Evolutionary conservation across 2,329 filamentous ascomycete genomes (phyloP), one percentile per base, ranked within the genome.

Genomic region (Aspergillus phoenicis): DNA sequence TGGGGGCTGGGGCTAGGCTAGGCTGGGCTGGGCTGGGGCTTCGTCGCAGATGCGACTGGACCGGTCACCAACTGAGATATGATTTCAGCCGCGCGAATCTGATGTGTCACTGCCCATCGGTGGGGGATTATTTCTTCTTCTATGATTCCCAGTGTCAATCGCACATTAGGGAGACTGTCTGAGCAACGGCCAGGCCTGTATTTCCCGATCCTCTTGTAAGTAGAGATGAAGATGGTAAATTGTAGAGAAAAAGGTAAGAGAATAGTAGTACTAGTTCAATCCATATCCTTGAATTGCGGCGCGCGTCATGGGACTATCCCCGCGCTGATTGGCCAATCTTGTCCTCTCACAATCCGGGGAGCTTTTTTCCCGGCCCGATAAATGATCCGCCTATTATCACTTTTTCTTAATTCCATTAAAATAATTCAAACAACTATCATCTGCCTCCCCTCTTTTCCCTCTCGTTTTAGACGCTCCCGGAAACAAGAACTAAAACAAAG

Each of bases 321-420:
- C 13, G 22, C 52, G 60, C 57, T 68, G 63, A 74, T 73, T 75
- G 73, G 72, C 62, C 58, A 59, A 51, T 36, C 33, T 36, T 11
- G 4, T 4, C 11, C 11, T 36, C 11, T 11, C 0, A 11, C 10
- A 36, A 38, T 71, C 66, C 64, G 66, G 66, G 68, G 65, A 60
- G 30, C 17, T 20, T 11, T 47, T 36, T 36, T 36, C 33, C 33
- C 73, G 73, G 73, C 57, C 69, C 73, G 71, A 74, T 30, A 52
- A 49, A 68, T 72, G 62, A 67, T 71, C 70, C 70, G 67, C 5
- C 11, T 11, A 36, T 65, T 66, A 61, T 60, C 53, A 48, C 57
- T 55, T 39, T 53, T 41, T 53, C 33, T 13, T 28, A n/a, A 24
- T 52, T 38, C n/a, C n/a, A 8, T 13, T 11, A 8, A 36, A 15